Evolutionary conservation across 2,329 filamentous ascomycete genomes (phyloP), one percentile per base, ranked within the genome.

Genomic region (Harringtonia lauricola): DNA sequence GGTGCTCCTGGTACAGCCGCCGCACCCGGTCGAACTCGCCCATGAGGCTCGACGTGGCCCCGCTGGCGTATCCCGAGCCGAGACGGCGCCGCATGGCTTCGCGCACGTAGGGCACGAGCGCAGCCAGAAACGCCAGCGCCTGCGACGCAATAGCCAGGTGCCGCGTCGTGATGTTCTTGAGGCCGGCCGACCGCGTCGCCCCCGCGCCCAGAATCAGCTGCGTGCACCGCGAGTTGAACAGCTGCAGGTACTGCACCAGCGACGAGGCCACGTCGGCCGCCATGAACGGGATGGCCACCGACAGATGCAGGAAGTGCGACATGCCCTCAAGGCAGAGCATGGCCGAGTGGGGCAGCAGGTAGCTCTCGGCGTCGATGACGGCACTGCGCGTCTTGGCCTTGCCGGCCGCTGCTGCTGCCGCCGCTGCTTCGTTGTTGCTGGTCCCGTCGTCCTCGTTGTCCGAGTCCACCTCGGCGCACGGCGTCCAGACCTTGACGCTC

Each of bases 151-250:
- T 77, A 0, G 92, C 89, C 2, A 98, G 74, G 63, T 98, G 90
- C 55, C 92, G 92, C 1, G 92, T 95, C 1, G 86, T 95, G 59
- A 98, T 98, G 56, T 95, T 95, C 60, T 88, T 95, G 18, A 98
- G 69, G 0, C 90, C 90, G 1, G 89, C 92, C 21, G 84, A 88
- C 30, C 79, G 74, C 6, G 86, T 95, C 4, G 92, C 92, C 5
- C 92, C 92, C 2, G 92, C 92, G 1, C 92, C 92, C 8, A 98
- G 79, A 51, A 98, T 95, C 46, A 98, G 75, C 59, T 98, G 92
- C n/a, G 85, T 94, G 46, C 89, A 89, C 18, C 92, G 83, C 3
- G 88, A 95, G 61, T 98, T 95, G 71, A 96, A 98, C 4, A 94
- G 72, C 51, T 92, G 86, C 14, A 96, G 72, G 57, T 94, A 94